Conservation (phyloP, 106 monocot genomes). For the Dendrobium chrysotoxum region DNA sequence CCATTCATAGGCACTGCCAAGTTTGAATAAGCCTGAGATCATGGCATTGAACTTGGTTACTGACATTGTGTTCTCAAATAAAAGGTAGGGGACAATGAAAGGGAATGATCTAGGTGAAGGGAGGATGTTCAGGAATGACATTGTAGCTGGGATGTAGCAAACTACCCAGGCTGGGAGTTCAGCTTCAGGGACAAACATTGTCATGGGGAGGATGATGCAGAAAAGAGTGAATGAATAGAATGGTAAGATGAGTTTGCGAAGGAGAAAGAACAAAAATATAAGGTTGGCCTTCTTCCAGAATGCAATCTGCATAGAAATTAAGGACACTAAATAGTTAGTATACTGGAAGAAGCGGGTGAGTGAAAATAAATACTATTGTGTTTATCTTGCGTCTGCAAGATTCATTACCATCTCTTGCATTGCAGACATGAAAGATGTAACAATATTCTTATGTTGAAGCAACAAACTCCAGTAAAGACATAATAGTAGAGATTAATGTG, state of each 20-base stretch:
- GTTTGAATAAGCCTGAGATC: constrained; percentile 88
- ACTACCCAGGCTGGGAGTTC: constrained; percentile 91
- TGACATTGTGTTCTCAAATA: constrained; percentile 98
- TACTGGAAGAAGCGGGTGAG: background rate
- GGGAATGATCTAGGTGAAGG: constrained; percentile 85
- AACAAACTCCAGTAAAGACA: no score
- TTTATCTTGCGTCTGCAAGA: no score
- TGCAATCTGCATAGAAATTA: constrained; percentile 45
- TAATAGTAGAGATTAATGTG: no score
- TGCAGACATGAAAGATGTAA: no score
- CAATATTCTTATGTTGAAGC: no score
- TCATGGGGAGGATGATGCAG: constrained; percentile 95
- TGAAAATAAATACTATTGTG: no score
- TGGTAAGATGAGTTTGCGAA: constrained; percentile 84
- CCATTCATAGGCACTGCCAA: constrained; percentile 88
- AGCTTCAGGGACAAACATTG: constrained; percentile 96
- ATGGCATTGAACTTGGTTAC: constrained; percentile 98
- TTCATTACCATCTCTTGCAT: no score
- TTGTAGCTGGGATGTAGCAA: constrained; percentile 85
- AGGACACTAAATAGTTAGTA: constrained; percentile 1
- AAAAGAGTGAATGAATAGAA: constrained; percentile 99
- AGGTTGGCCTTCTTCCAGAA: constrained; percentile 91
- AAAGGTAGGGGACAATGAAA: constrained; percentile 93
- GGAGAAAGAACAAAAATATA: constrained; percentile 91
- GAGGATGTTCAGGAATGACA: constrained; percentile 92